Evolutionary conservation across 129 eudicot genomes (phyloP), one percentile per base, ranked within the genome.

Genomic region (Saussurea involucrata): DNA sequence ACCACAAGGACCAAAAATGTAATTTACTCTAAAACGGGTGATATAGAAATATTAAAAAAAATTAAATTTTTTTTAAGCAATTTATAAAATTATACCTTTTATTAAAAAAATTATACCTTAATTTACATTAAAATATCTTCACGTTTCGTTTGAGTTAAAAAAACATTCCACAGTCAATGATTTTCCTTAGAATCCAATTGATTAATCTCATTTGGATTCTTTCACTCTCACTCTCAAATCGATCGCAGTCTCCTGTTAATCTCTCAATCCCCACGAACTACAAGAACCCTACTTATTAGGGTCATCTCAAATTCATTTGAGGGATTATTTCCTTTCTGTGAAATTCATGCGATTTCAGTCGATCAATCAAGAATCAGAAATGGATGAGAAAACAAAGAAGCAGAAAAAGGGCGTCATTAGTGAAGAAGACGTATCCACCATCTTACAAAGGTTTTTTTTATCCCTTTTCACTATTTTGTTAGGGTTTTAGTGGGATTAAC

Each of bases 351-450:
- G 22, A 65, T 64, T 66, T 44, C 28, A 18, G 24, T 31, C 24
- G 67, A 66, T 67, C 36, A 66, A 49, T 11, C 74, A 80, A 27
- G 36, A 66, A 34, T 74, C 76, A 58, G 71, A 37, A 40, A 91
- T 88, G 94, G 80, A 49, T 15, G 88, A 84, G 61, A 82, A 83
- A 71, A 55, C 79, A 65, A 83, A 86, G 70, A 81, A 66, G 82
- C 83, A 33, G 9, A 84, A 81, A 36, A 87, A 82, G 73, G 92
- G 82, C 17, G 24, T 78, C 21, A 78, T 93, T 25, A 88, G 79
- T 24, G 97, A 93, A 87, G 97, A 85, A 74, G 92, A 93, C 74
- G 73, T 84, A 55, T 83, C 87, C 84, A 76, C 44, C 70, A 72
- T 87, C 68, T 69, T 90, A 61, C 89, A 85, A 69, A 88, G 95